Conservation (phyloP, 805 yeast species). For the Millerozyma acaciae region DNA sequence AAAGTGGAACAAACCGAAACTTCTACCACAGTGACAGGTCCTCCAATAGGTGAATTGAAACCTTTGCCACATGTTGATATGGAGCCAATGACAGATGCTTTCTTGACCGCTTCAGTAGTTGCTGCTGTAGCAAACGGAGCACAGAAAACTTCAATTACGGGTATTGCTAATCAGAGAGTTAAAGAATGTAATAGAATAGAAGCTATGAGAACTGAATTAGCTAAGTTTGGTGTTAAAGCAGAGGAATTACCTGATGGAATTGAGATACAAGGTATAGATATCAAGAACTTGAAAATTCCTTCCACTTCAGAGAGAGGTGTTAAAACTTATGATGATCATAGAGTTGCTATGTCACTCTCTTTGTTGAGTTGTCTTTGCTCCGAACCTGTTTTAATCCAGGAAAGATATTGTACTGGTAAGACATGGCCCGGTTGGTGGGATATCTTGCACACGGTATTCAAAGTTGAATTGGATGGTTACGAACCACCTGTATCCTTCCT, state of each 20-base stretch:
- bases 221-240: conserved; percentile 85
- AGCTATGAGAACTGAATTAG: conserved; percentile 87
- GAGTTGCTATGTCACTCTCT: conserved; percentile 97
- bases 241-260: conserved; percentile 91
- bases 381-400: conserved; percentile 68
- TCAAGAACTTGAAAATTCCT: conserved; percentile 54
- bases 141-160: conserved; percentile 72
- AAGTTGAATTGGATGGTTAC: conserved; percentile 65
- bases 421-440: conserved; percentile 99
- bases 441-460: conserved; percentile 64
- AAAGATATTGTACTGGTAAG: conserved; percentile 90
- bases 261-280: conserved; percentile 68
- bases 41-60: conserved; percentile 61
- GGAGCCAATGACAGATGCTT: conserved; percentile 99
- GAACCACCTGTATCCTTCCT: conserved; percentile 42
- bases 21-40: conserved; percentile 91
- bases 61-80: conserved; percentile 80
- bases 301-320: conserved; percentile 50
- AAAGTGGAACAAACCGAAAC: conserved; percentile 74
- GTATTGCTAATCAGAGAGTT: conserved; percentile 97
- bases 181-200: conserved; percentile 95
- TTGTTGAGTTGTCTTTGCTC: conserved; percentile 71
- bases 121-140: conserved; percentile 77
- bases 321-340: conserved; percentile 86
- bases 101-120: conserved; percentile 91